Conservation (phyloP, 2,329 filamentous ascomycete species). For the Alternaria burnsii region DNA sequence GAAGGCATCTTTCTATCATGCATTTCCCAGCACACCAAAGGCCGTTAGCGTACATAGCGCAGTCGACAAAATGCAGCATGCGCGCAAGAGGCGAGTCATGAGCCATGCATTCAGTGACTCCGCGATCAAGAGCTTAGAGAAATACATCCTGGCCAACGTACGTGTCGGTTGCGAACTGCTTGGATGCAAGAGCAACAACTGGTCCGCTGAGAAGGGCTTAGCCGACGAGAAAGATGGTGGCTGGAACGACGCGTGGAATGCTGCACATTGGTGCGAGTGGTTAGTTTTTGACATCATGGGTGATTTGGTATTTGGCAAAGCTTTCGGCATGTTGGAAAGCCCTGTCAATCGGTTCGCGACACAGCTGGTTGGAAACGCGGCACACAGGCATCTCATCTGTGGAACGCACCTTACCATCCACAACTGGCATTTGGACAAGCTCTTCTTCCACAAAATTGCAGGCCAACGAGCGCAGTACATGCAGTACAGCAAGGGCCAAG, state of each 20-base stretch:
- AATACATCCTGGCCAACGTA: conserved; percentile 56
- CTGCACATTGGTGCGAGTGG: conserved; percentile 56
- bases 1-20: conserved; percentile 60
- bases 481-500: conserved; percentile 55
- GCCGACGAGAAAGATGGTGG: conserved; percentile 33
- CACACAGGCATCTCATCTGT: conserved; percentile 56
- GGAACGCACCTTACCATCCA: conserved; percentile 56
- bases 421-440: conserved; percentile 54
- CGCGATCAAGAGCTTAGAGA: conserved; percentile 58
- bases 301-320: conserved; percentile 57
- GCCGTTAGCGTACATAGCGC: conserved; percentile 56
- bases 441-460: conserved; percentile 56
- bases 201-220: conserved; percentile 13
- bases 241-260: conserved; percentile 56
- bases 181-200: conserved; percentile 27
- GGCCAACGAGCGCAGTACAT: conserved; percentile 53
- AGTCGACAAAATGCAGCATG: conserved; percentile 57
- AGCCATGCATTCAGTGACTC: conserved; percentile 57
- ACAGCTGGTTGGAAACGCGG: conserved; percentile 54
- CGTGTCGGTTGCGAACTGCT: conserved; percentile 51
- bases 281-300: conserved; percentile 63
- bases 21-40: conserved; percentile 55
- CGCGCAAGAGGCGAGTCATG: conserved; percentile 57
- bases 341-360: conserved; percentile 54
- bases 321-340: conserved; percentile 55